Base-by-base conservation (phyloP, 768 basidiomycete genomes). In the Leccinum ochraceum region DNA sequence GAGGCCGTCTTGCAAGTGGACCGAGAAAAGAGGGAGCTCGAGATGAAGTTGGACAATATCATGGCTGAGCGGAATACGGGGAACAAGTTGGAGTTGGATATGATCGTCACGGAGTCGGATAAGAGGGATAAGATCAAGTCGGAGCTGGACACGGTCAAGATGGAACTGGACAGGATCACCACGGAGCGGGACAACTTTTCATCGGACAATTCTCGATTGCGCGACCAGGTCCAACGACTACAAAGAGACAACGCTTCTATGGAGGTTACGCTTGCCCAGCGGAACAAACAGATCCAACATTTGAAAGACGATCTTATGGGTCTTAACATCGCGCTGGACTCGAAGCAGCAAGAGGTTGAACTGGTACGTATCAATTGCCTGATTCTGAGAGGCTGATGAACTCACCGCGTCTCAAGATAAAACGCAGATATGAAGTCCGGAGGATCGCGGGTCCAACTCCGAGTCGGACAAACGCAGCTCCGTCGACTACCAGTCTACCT, bases 321-420 rank as follows among this genome's bases (percentile, higher is more conserved):
- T n/a, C 75, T 96, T 66, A 95, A 96, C 67, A 94, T 95, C 37
- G 95, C 94, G 0, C 75, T 97, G 57, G 93, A 95, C 74, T 88
- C 93, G 26, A 97, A 97, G 75, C 95, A 97, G 68, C 94, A 95
- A 72, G 95, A 96, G 72, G 77, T 97, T 42, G 94, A 96, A 71
- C 70, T 95, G 73, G 95, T 97, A 60, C 56, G 85, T 80, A 48
- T 34, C 20, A 58, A 67, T 46, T 14, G 42, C 6, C 32, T 10
- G 9, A n/a, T 13, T n/a, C 17, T 24, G 9, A 11, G 14, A 16
- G 14, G 37, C 30, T 26, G 24, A 42, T 13, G 60, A 6, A 16
- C 13, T 70, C 1, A 61, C 17, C 30, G 42, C 28, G 20, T 59
- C 46, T 55, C 36, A 66, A 89, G 88, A 75, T 88, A 39, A 92